Conservation (phyloP, 2,329 filamentous ascomycete species). For the Aspergillus calidoustus region DNA sequence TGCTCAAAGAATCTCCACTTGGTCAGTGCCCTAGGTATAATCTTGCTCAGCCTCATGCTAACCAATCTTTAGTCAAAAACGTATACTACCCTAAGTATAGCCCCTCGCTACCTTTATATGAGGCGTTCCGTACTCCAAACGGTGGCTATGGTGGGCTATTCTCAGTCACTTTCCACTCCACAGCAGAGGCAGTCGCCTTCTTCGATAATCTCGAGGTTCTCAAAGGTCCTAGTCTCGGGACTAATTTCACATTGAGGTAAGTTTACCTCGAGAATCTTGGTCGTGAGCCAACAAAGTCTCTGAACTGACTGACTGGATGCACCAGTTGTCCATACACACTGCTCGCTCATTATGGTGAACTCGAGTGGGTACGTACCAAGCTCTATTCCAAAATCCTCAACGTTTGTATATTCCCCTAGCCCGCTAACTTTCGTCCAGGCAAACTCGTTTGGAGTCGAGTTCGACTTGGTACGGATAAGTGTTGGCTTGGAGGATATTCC, state of each 20-base stretch:
- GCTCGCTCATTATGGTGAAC: conserved; percentile 85
- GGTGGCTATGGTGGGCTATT: conserved; percentile 91
- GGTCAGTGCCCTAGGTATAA: conserved; percentile 41
- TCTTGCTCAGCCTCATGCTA: conserved; percentile 12
- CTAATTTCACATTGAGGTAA: conserved; percentile 86
- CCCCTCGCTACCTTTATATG: conserved; percentile 72
- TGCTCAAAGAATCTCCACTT: conserved; percentile 64
- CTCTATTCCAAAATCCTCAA: neutral
- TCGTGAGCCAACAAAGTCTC: neutral
- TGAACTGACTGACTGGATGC: conserved; percentile 20
- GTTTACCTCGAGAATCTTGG: conserved; percentile 13
- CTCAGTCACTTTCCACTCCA: conserved; percentile 77
- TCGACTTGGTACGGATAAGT: conserved; percentile 80
- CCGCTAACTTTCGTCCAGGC: conserved; percentile 52
- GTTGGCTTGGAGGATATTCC: conserved; percentile 83
- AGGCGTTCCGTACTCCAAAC: conserved; percentile 71
- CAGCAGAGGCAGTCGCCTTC: conserved; percentile 74
- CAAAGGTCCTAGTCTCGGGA: conserved; percentile 93
- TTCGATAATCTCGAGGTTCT: conserved; percentile 85
- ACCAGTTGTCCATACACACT: conserved; percentile 82
- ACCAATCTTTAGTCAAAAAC: conserved; percentile 66
- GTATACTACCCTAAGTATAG: conserved; percentile 88
- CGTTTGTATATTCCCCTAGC: neutral
- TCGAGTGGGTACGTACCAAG: conserved; percentile 72
- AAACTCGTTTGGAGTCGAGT: conserved; percentile 77